A percentile compares a stretch with the other conserved stretches of the same genome.
These are phyloP conservation scores for Exserohilum rostratum DNA, from an alignment of 2,329 filamentous ascomycete genomes.

Conservation along the genomic window DNA sequence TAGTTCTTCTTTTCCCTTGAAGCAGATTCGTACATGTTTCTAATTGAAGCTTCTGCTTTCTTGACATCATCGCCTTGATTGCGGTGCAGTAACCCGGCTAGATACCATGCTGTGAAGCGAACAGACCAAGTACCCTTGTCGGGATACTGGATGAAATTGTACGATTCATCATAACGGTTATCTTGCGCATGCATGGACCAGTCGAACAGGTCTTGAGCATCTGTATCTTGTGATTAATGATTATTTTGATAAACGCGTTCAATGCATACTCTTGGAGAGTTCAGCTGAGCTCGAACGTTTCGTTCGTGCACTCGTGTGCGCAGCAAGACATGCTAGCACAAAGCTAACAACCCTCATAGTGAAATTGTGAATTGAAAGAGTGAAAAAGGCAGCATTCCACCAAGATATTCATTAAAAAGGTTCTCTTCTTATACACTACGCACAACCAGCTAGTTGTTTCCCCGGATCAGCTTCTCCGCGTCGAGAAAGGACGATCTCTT, in stretches of 20 bases:
- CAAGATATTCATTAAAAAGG: not conserved
- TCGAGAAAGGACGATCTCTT: not conserved
- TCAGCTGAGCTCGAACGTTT: not conserved
- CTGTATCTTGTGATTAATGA: not conserved
- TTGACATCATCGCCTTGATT: conserved; percentile 45
- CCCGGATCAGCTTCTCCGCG: conserved; percentile 2
- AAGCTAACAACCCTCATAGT: not conserved
- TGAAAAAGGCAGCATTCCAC: not conserved
- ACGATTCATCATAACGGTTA: conserved; percentile 50
- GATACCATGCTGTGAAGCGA: conserved; percentile 54
- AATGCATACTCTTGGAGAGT: not conserved
- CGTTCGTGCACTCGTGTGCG: not conserved
- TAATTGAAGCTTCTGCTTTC: conserved; percentile 46
- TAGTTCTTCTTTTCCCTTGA: not conserved
- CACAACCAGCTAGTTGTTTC: not conserved
- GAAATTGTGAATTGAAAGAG: not conserved
- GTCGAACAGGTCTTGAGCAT: conserved; percentile 22
- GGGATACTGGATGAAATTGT: conserved; percentile 52
- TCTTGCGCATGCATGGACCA: conserved; percentile 35
- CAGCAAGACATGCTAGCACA: not conserved
- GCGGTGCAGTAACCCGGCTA: conserved; percentile 47
- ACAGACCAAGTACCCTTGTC: conserved; percentile 53
- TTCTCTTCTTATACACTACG: not conserved
- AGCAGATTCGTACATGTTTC: conserved; percentile 31
- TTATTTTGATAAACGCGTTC: not conserved